Conservation (phyloP, 352 stramenopile genomes). For the Pythium monospermum region DNA sequence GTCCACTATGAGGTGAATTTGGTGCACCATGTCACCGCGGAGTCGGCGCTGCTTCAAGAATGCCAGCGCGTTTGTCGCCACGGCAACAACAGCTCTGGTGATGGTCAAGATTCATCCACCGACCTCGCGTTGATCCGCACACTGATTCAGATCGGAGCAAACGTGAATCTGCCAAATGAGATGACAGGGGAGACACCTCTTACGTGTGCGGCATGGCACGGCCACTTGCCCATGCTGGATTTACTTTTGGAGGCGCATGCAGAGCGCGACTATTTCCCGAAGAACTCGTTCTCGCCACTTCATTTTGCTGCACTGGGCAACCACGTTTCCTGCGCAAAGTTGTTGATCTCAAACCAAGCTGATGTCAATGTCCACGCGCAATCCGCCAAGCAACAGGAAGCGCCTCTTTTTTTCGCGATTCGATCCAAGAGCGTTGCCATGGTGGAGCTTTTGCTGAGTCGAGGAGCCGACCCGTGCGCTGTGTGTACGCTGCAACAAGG, state of each 20-base stretch:
- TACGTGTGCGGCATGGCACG: slow-evolving; percentile 43
- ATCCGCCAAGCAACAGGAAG: slow-evolving; percentile 32
- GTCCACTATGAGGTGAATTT: slow-evolving; percentile 49
- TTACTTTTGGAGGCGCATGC: slow-evolving; percentile 46
- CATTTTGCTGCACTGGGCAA: slow-evolving; percentile 50
- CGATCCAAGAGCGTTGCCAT: slow-evolving; percentile 41
- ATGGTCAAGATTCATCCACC: not conserved
- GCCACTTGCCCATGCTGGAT: slow-evolving; percentile 39
- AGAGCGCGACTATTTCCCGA: slow-evolving; percentile 30
- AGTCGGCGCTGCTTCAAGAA: slow-evolving; percentile 50
- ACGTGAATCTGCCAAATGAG: slow-evolving; percentile 44
- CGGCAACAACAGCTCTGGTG: not conserved
- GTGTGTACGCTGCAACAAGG: slow-evolving; percentile 36
- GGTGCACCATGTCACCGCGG: slow-evolving; percentile 27
- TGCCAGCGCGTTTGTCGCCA: slow-evolving; percentile 47
- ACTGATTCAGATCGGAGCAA: slow-evolving; percentile 51
- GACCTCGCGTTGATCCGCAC: slow-evolving; percentile 36
- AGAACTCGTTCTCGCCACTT: slow-evolving; percentile 43
- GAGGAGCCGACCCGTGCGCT: slow-evolving; percentile 31
- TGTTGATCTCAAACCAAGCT: slow-evolving; percentile 31
- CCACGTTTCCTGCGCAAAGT: slow-evolving; percentile 34
- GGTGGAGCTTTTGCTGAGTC: slow-evolving; percentile 41
- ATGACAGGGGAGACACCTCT: slow-evolving; percentile 47
- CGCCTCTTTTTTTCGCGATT: slow-evolving; percentile 54
- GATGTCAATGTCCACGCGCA: slow-evolving; percentile 35